phyloP scores from a whole-genome alignment of 1,139 yeast genomes.

The Hemisphaericaspora xylanilytica region DNA sequence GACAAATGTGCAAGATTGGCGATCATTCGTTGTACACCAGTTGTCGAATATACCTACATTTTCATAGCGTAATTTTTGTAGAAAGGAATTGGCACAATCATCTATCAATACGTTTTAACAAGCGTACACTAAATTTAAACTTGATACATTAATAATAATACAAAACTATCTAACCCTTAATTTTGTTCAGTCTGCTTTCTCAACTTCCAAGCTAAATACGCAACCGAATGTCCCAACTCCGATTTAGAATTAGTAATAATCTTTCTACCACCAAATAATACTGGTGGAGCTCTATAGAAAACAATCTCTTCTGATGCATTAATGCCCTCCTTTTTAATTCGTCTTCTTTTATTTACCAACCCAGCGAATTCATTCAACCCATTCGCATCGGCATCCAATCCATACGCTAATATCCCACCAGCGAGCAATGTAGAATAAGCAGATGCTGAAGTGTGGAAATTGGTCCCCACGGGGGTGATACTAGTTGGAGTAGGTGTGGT shows the following conservation, averaged over 20 bases:
- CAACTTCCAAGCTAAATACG: slow-evolving; percentile 66
- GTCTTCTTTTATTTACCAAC: slow-evolving; percentile 21
- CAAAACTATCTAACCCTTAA: slow-evolving; percentile 2
- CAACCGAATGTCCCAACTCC: slow-evolving; percentile 64
- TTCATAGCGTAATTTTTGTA: no score
- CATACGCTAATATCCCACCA: slow-evolving; percentile 43
- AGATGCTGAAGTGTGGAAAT: slow-evolving; percentile 33
- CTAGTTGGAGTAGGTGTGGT: slow-evolving; percentile 23
- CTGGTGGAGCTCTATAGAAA: slow-evolving; percentile 84
- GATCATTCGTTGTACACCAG: no score
- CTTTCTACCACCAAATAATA: slow-evolving; percentile 50
- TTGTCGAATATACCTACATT: no score
- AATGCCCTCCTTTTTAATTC: slow-evolving; percentile 18
- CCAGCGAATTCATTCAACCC: slow-evolving; percentile 19
- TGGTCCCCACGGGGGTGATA: slow-evolving; percentile 19
- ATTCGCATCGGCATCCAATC: slow-evolving; percentile 21
- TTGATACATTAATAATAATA: slow-evolving; percentile 1
- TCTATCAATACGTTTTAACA: no score
- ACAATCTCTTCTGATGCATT: slow-evolving; percentile 47
- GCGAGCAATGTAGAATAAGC: slow-evolving; percentile 36
- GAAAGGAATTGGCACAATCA: no score
- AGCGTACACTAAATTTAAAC: neutral
- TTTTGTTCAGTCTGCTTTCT: slow-evolving; percentile 2
- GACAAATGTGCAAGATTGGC: no score
- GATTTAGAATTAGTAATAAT: slow-evolving; percentile 29